These are phyloP conservation scores for Ceratorhiza oryzae-sativae DNA, from an alignment of 1,284 basidiomycete species.

Conservation along the genomic window DNA sequence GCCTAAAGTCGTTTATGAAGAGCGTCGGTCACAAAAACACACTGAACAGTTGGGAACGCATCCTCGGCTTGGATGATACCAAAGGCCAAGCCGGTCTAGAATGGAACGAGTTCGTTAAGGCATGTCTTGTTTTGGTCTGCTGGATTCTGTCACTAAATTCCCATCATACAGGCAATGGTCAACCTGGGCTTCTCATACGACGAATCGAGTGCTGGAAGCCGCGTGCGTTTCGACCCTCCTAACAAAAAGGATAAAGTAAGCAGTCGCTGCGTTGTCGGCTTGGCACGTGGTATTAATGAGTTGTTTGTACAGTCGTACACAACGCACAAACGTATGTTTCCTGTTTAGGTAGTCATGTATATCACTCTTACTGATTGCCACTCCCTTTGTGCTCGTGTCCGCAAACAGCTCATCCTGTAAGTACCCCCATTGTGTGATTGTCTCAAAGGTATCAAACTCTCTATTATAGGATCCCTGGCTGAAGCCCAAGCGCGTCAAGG, in stretches of 20 bases:
- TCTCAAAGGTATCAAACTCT: constrained; percentile 13
- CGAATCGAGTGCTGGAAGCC: constrained; percentile 40
- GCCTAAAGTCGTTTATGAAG: constrained; percentile 35
- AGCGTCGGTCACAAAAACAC: constrained; percentile 15
- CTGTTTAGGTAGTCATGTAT: neutral
- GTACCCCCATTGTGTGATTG: neutral
- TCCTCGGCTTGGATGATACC: constrained; percentile 22
- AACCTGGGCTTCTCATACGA: constrained; percentile 41
- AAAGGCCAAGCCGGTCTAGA: constrained; percentile 30
- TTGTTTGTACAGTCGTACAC: constrained; percentile 31
- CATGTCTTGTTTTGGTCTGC: constrained; percentile 8
- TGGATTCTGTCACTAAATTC: neutral
- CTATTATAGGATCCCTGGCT: constrained; percentile 26
- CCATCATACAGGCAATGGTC: constrained; percentile 35
- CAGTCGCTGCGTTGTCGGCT: neutral
- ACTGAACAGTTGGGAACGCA: neutral
- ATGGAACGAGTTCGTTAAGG: constrained; percentile 43
- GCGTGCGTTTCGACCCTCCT: constrained; percentile 41
- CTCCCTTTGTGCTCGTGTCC: constrained; percentile 12
- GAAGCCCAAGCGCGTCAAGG: constrained; percentile 35
- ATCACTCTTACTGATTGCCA: constrained; percentile 2
- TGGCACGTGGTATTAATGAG: neutral
- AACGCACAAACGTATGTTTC: constrained; percentile 32
- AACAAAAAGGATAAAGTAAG: constrained; percentile 38
- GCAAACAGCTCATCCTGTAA: constrained; percentile 21